These are phyloP conservation scores for Torulaspora delbrueckii DNA, from an alignment of 805 yeast species.

Conservation along the genomic window DNA sequence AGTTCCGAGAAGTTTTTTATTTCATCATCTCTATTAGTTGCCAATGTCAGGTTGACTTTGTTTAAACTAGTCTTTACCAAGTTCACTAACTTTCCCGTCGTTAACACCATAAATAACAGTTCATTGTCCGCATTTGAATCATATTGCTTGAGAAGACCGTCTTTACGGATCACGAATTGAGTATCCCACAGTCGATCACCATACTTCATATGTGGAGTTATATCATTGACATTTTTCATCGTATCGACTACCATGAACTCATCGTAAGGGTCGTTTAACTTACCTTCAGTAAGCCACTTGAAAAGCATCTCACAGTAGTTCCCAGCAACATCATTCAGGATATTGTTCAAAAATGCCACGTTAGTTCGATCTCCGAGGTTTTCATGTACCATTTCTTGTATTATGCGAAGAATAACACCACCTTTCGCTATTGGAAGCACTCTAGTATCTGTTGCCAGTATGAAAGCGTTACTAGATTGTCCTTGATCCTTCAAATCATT, in stretches of 20 bases:
- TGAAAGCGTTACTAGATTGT: constrained; percentile 35
- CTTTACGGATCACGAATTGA: constrained; percentile 66
- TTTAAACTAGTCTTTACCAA: constrained; percentile 41
- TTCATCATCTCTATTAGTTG: constrained; percentile 32
- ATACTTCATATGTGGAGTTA: constrained; percentile 24
- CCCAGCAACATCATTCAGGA: constrained; percentile 55
- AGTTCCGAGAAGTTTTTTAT: constrained; percentile 15
- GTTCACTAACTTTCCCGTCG: constrained; percentile 82
- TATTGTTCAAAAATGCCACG: constrained; percentile 42
- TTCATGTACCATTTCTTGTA: constrained; percentile 52
- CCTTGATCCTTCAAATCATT: constrained; percentile 39
- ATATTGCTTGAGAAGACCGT: constrained; percentile 66
- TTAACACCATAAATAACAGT: constrained; percentile 49
- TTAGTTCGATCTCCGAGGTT: constrained; percentile 64
- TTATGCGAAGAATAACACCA: constrained; percentile 59
- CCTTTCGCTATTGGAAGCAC: constrained; percentile 64
- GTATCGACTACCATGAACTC: constrained; percentile 69
- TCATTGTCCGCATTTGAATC: constrained; percentile 37
- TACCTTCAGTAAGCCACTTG: constrained; percentile 75
- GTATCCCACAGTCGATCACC: constrained; percentile 69
- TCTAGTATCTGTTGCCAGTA: constrained; percentile 45
- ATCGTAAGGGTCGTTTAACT: constrained; percentile 67
- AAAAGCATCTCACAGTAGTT: constrained; percentile 66
- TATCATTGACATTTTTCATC: constrained; percentile 13
- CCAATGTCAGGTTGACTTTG: constrained; percentile 14